Evolutionary conservation across 768 basidiomycete genomes (phyloP).

Genomic region (Collybiopsis confluens): DNA sequence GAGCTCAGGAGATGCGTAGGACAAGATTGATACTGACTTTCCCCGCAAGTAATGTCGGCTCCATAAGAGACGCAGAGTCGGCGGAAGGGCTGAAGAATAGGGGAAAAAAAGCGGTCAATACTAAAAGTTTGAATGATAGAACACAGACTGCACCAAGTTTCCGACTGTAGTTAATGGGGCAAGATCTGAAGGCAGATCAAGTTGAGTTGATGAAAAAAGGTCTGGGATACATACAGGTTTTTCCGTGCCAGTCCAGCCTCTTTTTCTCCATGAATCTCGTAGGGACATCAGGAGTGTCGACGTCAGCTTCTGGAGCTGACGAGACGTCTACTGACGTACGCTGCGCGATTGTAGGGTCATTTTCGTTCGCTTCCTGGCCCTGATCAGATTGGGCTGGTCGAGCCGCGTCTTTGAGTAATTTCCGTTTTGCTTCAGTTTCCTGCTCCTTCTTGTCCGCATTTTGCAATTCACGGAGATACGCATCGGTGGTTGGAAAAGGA

Average conservation of each 20-base stretch:
- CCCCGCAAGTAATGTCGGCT: conserved; percentile 93
- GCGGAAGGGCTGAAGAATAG: conserved; percentile 72
- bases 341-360: conserved; percentile 23
- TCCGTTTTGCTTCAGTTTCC: conserved; percentile 18
- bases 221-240: conserved; percentile 59
- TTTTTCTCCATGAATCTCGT: conserved; percentile 79
- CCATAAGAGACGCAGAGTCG: conserved; percentile 83
- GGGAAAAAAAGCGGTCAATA: neutral
- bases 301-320: conserved; percentile 23
- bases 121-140: neutral
- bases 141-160: conserved; percentile 62
- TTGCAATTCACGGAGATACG: conserved; percentile 55
- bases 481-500: conserved; percentile 56
- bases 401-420: conserved; percentile 15
- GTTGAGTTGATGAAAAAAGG: neutral
- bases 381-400: conserved; percentile 39
- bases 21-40: conserved; percentile 61
- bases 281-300: conserved; percentile 66
- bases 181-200: conserved; percentile 25
- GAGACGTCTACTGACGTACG: conserved; percentile 28
- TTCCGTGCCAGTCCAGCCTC: conserved; percentile 78
- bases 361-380: conserved; percentile 18
- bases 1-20: neutral
- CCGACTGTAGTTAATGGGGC: conserved; percentile 91
- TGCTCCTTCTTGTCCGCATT: conserved; percentile 24